phyloP scores from a whole-genome alignment of 352 stramenopile species.

The Blastocystis sp. region DNA sequence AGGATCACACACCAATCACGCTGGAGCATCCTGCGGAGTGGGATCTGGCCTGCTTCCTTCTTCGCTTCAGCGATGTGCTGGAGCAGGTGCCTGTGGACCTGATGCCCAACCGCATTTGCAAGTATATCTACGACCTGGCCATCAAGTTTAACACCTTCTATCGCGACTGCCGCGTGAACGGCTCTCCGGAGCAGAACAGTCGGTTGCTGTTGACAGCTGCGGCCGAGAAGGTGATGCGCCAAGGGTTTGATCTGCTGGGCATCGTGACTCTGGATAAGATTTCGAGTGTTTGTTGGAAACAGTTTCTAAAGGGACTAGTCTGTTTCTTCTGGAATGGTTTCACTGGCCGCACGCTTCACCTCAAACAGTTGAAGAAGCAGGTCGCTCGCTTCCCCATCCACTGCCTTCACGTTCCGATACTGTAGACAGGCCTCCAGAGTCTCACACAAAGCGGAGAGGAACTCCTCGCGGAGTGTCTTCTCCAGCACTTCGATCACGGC shows the following conservation, averaged over 20 bases:
- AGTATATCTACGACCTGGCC: slow-evolving; percentile 91
- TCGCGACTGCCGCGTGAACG: slow-evolving; percentile 92
- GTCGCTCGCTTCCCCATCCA: neutral
- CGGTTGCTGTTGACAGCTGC: slow-evolving; percentile 89
- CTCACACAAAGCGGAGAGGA: neutral
- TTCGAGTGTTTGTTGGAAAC: slow-evolving; percentile 66
- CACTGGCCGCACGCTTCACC: neutral
- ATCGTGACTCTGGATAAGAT: slow-evolving; percentile 86
- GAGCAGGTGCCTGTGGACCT: slow-evolving; percentile 85
- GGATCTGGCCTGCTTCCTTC: slow-evolving; percentile 71
- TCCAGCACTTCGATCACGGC: neutral
- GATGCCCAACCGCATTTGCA: slow-evolving; percentile 91
- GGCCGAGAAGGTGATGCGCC: slow-evolving; percentile 86
- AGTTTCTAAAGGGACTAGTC: neutral
- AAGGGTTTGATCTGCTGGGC: slow-evolving; percentile 82
- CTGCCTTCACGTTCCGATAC: neutral
- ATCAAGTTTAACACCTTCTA: slow-evolving; percentile 94
- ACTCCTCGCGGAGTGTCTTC: neutral
- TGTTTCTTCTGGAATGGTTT: slow-evolving; percentile 50
- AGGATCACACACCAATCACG: slow-evolving; percentile 66
- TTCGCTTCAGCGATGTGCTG: slow-evolving; percentile 89
- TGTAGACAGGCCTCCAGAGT: neutral
- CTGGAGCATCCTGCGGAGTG: slow-evolving; percentile 72
- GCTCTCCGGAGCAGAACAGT: slow-evolving; percentile 84
- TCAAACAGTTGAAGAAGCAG: neutral